Evolutionary conservation across 306 rosid genomes (phyloP).

Genomic region (Quillaja saponaria): DNA sequence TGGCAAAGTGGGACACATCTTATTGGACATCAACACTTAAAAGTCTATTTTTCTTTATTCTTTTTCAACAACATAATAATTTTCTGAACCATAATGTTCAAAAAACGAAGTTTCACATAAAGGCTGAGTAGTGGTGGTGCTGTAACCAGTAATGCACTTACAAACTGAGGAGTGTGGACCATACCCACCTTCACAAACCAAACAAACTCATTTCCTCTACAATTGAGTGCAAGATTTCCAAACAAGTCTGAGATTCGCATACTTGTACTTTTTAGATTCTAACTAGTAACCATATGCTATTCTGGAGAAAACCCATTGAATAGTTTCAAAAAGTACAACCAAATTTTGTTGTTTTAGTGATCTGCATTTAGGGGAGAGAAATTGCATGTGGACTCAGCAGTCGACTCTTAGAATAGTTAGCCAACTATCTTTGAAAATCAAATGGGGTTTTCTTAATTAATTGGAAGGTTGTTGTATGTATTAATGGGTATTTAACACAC

Average conservation of each 20-base stretch:
- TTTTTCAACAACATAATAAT: slow-evolving; percentile 40
- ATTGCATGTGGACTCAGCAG: slow-evolving; percentile 29
- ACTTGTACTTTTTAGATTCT: slow-evolving; percentile 14
- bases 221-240: slow-evolving; percentile 16
- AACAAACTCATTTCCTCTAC: slow-evolving; percentile 7
- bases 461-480: slow-evolving; percentile 71
- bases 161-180: slow-evolving; percentile 41
- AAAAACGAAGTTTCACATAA: slow-evolving; percentile 24
- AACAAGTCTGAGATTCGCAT: slow-evolving; percentile 9
- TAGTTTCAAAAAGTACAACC: slow-evolving; percentile 1
- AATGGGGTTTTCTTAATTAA: slow-evolving; percentile 36
- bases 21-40: neutral
- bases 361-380: slow-evolving; percentile 27
- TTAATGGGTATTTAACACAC: slow-evolving; percentile 61
- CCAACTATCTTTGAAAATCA: slow-evolving; percentile 35
- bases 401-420: slow-evolving; percentile 22
- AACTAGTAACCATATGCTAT: slow-evolving; percentile 11
- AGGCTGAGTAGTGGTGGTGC: slow-evolving; percentile 37
- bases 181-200: slow-evolving; percentile 24
- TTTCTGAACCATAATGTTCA: slow-evolving; percentile 32
- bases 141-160: slow-evolving; percentile 44
- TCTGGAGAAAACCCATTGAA: slow-evolving; percentile 9
- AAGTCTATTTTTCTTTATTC: neutral
- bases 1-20: neutral
- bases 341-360: neutral